phyloP scores from a whole-genome alignment of 331 rosid species.

The Pyrus hybrid region DNA sequence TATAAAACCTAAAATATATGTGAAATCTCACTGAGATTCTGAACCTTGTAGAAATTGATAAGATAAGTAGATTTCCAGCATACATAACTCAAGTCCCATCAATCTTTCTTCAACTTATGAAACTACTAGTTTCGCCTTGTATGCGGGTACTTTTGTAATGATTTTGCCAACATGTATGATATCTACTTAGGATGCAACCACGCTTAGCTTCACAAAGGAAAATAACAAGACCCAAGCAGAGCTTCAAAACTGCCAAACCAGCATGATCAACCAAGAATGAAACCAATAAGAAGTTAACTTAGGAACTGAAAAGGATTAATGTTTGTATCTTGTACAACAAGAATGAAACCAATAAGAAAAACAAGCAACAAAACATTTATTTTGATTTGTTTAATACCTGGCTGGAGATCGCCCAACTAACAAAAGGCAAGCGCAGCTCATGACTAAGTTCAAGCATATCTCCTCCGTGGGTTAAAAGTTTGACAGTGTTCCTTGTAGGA shows the following conservation, averaged over 20 bases:
- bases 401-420: constrained; percentile 59
- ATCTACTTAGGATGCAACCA: background rate
- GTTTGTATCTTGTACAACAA: background rate
- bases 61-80: background rate
- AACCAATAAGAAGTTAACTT: background rate
- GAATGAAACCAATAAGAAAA: constrained; percentile 2
- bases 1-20: background rate
- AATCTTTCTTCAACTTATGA: background rate
- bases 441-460: constrained; percentile 92
- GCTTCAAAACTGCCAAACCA: background rate
- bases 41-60: background rate
- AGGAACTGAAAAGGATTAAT: background rate
- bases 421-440: constrained; percentile 85
- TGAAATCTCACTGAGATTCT: background rate
- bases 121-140: background rate
- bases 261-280: background rate
- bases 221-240: background rate
- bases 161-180: background rate
- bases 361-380: background rate
- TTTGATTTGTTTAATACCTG: constrained; percentile 45
- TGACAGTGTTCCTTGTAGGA: constrained; percentile 71
- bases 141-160: background rate
- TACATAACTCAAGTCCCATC: background rate
- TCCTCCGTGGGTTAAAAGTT: constrained; percentile 89
- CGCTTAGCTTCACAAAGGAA: background rate